phyloP scores from a whole-genome alignment of 2,329 filamentous ascomycete species.

The Xylariaceae sp. region DNA sequence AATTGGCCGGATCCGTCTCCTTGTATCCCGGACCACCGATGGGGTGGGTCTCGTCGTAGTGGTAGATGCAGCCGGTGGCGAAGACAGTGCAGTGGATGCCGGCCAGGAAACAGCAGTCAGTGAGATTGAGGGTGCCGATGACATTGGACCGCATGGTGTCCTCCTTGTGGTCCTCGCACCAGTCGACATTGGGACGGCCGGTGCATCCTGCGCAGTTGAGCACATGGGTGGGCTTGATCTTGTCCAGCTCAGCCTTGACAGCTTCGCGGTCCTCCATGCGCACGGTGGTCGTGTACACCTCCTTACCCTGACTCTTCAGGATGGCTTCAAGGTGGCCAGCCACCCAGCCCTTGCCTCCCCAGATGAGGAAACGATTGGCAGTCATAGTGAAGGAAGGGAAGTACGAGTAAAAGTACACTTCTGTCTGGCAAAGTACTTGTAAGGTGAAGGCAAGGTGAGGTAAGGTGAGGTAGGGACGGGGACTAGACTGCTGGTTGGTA shows the following conservation, averaged over 20 bases:
- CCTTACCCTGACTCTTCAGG: conserved; percentile 54
- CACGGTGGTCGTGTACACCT: conserved; percentile 54
- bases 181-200: conserved; percentile 63
- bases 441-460: not conserved
- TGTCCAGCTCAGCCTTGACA: conserved; percentile 52
- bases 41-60: conserved; percentile 56
- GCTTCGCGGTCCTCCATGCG: conserved; percentile 60
- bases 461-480: not conserved
- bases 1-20: conserved; percentile 60
- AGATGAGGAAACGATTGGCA: conserved; percentile 51
- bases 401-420: too few relatives aligned
- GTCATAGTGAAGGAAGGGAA: conserved; percentile 22
- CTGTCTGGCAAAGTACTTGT: too few relatives aligned
- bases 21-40: conserved; percentile 55
- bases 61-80: conserved; percentile 63
- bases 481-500: not conserved
- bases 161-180: conserved; percentile 66
- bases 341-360: conserved; percentile 60
- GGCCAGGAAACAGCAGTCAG: conserved; percentile 54
- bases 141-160: conserved; percentile 63
- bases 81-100: conserved; percentile 61
- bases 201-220: conserved; percentile 62
- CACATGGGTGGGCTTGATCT: conserved; percentile 59
- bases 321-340: conserved; percentile 56
- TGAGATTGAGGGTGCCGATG: conserved; percentile 58